Base-by-base conservation (phyloP, 1,284 basidiomycete genomes). In the Trametes versicolor region DNA sequence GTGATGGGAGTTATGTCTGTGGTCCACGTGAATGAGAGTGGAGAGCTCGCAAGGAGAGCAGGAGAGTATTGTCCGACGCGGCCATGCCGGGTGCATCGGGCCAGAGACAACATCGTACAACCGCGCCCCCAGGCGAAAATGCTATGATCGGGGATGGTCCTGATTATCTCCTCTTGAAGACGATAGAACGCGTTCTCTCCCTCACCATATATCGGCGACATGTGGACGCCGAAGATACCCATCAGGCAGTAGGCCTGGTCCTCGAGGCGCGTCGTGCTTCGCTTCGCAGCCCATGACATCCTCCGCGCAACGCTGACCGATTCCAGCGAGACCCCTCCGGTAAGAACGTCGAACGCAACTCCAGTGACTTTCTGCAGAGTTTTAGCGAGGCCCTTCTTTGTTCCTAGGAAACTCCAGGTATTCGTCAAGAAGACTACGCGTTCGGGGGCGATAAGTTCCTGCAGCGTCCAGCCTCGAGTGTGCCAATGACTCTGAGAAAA, bases 221-320 rank as follows among this genome's bases (percentile, higher is more conserved):
- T 52, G 6, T 51, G 51, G 7, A 64, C 25, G 19, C 50, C 58
- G 29, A 64, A 64, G 21, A 64, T 39, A 2, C 63, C 63, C 10
- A 64, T 12, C 5, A 64, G 53, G 3, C 34, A 55, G 47, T 60
- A 64, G 10, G 63, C 63, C n/a, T 25, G 17, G 36, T 64, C 63
- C 39, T 64, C 63, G 41, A 43, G 47, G 27, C 52, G 52, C 17
- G 58, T 52, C 0, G 63, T 64, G 15, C 29, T 27, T 6, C 63
- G 34, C 1, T 9, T 6, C 5, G 63, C 47, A 21, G 63, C 63
- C 63, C 63, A 64, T 4, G 63, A 60, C 58, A 64, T 64, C 21
- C 63, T 49, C 13, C 34, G 48, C 15, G 63, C 48, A 32, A 64
- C 50, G 54, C 58, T 60, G 0, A 23, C 36, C 29, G 27, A 36